Conservation (phyloP, 1,284 basidiomycete species). For the Xerocomus nothofagi region DNA sequence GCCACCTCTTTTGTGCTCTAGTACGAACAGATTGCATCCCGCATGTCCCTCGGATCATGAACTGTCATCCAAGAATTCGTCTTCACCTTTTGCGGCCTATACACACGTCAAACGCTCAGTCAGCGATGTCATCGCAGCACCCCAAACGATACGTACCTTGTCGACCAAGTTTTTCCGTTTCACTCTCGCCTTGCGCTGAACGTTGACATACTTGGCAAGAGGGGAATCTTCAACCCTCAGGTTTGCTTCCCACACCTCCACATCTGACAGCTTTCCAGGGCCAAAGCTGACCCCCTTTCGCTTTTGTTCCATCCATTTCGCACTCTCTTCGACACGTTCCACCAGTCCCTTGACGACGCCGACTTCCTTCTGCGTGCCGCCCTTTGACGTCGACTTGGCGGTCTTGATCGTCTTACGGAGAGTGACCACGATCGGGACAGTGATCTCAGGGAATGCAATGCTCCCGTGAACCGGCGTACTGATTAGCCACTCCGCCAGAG, state of each 20-base stretch:
- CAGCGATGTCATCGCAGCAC: background rate
- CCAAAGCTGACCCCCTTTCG: conserved; percentile 71
- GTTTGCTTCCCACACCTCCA: conserved; percentile 71
- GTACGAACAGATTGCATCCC: background rate
- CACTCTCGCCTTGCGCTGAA: conserved; percentile 80
- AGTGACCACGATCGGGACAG: conserved; percentile 78
- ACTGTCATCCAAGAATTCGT: conserved; percentile 61
- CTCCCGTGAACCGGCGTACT: conserved; percentile 68
- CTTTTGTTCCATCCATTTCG: conserved; percentile 72
- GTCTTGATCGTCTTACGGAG: conserved; percentile 72
- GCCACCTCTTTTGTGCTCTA: background rate
- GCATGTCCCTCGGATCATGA: conserved; percentile 17
- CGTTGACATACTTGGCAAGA: conserved; percentile 75
- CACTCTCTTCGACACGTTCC: conserved; percentile 83
- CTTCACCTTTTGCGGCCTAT: conserved; percentile 67
- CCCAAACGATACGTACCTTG: conserved; percentile 52
- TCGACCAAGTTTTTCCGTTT: conserved; percentile 74
- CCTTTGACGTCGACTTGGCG: conserved; percentile 41
- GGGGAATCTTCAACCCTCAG: conserved; percentile 71
- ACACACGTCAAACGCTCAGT: conserved; percentile 8
- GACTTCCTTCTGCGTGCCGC: conserved; percentile 54
- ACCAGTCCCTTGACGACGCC: conserved; percentile 69
- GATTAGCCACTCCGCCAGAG: conserved; percentile 79
- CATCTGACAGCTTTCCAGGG: conserved; percentile 67
- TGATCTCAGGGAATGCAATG: conserved; percentile 92